phyloP scores from a whole-genome alignment of 148 eudicot species.

The Tetragonia tetragonoides region DNA sequence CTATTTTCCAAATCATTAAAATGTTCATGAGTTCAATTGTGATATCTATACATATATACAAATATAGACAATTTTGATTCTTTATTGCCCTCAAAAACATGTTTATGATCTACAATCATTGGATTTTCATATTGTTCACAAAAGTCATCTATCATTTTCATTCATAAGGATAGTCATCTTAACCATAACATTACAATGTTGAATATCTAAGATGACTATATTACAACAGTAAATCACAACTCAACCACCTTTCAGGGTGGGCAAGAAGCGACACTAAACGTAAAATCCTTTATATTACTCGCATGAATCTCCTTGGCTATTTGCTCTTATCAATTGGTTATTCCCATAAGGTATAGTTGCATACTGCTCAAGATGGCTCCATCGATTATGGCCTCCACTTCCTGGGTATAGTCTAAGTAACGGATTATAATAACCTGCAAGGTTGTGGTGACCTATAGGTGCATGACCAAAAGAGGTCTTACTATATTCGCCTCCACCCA shows the following conservation, averaged over 20 bases:
- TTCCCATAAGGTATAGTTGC: slow-evolving; percentile 12
- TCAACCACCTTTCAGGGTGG: too few relatives aligned
- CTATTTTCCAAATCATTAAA: too few relatives aligned
- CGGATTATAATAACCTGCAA: slow-evolving; percentile 9
- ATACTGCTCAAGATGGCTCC: slow-evolving; percentile 35
- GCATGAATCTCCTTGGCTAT: slow-evolving; percentile 9
- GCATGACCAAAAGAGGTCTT: slow-evolving; percentile 2
- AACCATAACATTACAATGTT: not conserved
- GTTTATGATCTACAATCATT: too few relatives aligned
- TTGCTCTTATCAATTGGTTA: slow-evolving; percentile 3
- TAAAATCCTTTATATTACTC: not conserved
- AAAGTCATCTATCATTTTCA: too few relatives aligned
- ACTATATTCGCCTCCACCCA: slow-evolving; percentile 5
- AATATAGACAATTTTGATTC: too few relatives aligned
- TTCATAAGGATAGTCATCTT: not conserved
- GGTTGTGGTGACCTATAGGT: not conserved
- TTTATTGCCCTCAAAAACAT: too few relatives aligned
- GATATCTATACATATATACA: too few relatives aligned
- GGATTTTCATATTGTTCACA: too few relatives aligned
- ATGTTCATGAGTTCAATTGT: too few relatives aligned
- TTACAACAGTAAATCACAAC: not conserved
- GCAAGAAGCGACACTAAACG: too few relatives aligned
- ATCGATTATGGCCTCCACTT: slow-evolving; percentile 35
- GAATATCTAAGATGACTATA: not conserved
- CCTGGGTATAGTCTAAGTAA: slow-evolving; percentile 25